Percentiles rank a stretch among this genome's conserved stretches.
These are phyloP conservation scores for Amanita phalloides DNA, from an alignment of 768 basidiomycete genomes.

Conservation along the genomic window DNA sequence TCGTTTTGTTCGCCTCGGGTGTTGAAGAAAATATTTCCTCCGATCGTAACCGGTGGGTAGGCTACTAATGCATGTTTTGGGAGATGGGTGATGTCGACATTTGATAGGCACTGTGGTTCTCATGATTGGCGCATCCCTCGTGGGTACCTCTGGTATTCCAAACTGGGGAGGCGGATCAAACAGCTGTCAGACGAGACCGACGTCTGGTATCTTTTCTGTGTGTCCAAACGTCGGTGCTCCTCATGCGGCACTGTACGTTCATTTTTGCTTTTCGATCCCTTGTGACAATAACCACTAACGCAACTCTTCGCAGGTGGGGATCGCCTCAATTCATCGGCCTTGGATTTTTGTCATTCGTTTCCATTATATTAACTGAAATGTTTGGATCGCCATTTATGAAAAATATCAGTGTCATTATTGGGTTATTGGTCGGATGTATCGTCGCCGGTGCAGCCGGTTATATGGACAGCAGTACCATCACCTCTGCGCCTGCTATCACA, in stretches of 20 bases:
- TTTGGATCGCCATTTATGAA: conserved; percentile 82
- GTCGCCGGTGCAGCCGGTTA: conserved; percentile 75
- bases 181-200: conserved; percentile 50
- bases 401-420: conserved; percentile 69
- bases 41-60: conserved; percentile 57
- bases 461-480: conserved; percentile 56
- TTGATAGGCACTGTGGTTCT: conserved; percentile 61
- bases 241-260: conserved; percentile 46
- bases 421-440: conserved; percentile 68
- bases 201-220: conserved; percentile 53
- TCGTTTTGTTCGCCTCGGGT: conserved; percentile 61
- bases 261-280: not conserved
- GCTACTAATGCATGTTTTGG: not conserved
- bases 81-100: not conserved
- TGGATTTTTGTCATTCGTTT: conserved; percentile 73
- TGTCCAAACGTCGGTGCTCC: conserved; percentile 69
- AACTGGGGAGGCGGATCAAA: conserved; percentile 86
- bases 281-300: not conserved
- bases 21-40: conserved; percentile 64
- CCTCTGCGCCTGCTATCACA: conserved; percentile 63
- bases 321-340: conserved; percentile 79
- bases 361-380: conserved; percentile 70
- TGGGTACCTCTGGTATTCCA: conserved; percentile 62
- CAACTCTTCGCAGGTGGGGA: conserved; percentile 44
- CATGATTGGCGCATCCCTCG: conserved; percentile 68